phyloP scores from a whole-genome alignment of 2,329 filamentous ascomycete species.

The Pseudogymnoascus sp. region DNA sequence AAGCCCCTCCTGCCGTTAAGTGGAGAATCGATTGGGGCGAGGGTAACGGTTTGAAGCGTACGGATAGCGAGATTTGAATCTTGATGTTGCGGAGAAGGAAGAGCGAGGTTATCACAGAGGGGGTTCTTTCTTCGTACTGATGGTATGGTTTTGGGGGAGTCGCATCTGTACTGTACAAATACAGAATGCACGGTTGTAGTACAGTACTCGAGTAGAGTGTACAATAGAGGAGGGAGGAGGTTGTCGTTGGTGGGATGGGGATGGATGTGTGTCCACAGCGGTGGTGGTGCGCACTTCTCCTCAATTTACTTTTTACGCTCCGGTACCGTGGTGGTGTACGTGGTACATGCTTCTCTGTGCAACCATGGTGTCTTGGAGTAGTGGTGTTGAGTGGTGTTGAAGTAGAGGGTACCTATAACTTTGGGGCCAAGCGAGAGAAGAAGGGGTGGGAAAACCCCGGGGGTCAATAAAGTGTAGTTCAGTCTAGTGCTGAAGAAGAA shows the following conservation, averaged over 20 bases:
- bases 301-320: slow-evolving; percentile 4
- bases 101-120: not conserved
- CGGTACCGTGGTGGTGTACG: not conserved
- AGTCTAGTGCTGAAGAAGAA: slow-evolving; percentile 6
- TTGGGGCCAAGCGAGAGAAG: not conserved
- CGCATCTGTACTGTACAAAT: slow-evolving; percentile 1
- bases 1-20: slow-evolving; percentile 3
- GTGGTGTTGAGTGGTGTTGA: not conserved
- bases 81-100: not conserved
- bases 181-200: not conserved
- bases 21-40: slow-evolving; percentile 4
- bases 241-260: not conserved
- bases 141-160: not conserved
- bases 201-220: not conserved
- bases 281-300: not conserved
- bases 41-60: slow-evolving; percentile 2
- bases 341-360: not conserved
- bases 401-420: not conserved
- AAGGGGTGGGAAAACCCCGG: not conserved
- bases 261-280: not conserved
- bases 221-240: not conserved
- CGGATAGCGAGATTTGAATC: not conserved
- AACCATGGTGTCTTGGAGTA: not conserved
- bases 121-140: not conserved
- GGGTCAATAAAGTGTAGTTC: not conserved